Evolutionary conservation across 83 land plant species (phyloP), one percentile per base, ranked within the genome.

Genomic region (Picea abies): DNA sequence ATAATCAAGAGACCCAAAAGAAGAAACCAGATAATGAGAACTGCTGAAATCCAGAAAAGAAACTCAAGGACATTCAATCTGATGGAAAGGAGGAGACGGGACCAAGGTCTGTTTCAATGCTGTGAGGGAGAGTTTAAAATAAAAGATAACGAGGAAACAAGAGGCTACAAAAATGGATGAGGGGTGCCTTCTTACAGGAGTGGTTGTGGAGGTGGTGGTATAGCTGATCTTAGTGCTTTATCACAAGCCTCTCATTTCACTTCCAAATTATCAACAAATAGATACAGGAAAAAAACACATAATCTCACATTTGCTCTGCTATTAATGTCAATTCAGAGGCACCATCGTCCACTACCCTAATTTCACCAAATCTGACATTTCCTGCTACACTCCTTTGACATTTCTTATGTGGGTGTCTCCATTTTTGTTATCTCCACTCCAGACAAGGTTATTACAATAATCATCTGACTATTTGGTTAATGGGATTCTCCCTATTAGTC

Each of bases 201-300:
- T 1, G 47, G 58, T 15, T 11, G 15, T 52, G 3, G 14, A 11
- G 58, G 12, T 52, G 12, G 58, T 52, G 58, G 14, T 52, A 2
- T 52, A 52, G 58, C 58, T 11, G 58, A 52, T 52, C 58, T 52
- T 52, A 12, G 12, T 12, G 58, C 58, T 52, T 12, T 12, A 75
- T 75, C 60, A n/a, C 58, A 47, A 56, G 58, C 78, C 78, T 75
- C 78, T 75, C 78, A n/a, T 75, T 75, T 39, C 52, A 39, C 20
- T 35, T 37, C 58, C 15, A 52, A 10, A 52, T 52, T 52, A 52
- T 52, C 58, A 52, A 52, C 58, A 52, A 52, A 52, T 52, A 52
- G 10, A 11, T 52, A 52, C 58, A 52, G 58, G 15, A 52, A 52
- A 52, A 52, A 52, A 52, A 12, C 15, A 12, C 58, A 52, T 52